Percentiles rank a stretch among this genome's conserved stretches.
Evolutionary conservation across 2,329 filamentous ascomycete species (phyloP).

Genomic region (Ploettnerulaceae sp.): DNA sequence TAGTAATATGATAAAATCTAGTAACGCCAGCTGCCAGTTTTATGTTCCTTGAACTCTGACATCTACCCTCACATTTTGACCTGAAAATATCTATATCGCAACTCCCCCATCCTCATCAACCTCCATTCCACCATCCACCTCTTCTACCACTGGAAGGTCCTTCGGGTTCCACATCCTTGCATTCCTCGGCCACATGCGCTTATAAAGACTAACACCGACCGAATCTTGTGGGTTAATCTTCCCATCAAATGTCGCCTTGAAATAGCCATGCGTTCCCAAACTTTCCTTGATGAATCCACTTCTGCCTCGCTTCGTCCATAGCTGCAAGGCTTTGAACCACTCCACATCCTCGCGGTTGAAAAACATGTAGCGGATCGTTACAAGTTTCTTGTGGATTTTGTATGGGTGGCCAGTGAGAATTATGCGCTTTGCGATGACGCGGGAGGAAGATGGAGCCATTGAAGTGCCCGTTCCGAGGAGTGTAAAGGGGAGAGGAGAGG

Average conservation of each 20-base stretch:
- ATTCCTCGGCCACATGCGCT: constrained; percentile 74
- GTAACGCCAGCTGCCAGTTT: neutral
- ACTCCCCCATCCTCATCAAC: constrained; percentile 13
- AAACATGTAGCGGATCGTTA: constrained; percentile 99
- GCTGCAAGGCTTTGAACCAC: constrained; percentile 94
- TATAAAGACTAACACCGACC: constrained; percentile 84
- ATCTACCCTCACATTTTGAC: neutral
- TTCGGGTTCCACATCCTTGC: constrained; percentile 41
- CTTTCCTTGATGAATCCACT: constrained; percentile 91
- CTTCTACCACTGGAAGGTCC: constrained; percentile 11
- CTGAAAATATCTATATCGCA: constrained; percentile 4
- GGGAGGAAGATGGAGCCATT: constrained; percentile 67
- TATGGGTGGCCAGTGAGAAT: constrained; percentile 94
- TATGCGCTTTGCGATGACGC: constrained; percentile 89
- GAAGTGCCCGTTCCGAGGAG: constrained; percentile 85
- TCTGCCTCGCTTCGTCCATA: constrained; percentile 88
- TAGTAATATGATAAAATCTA: too few relatives aligned
- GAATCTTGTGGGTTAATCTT: constrained; percentile 95
- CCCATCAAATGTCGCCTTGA: constrained; percentile 97
- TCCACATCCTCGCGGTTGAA: constrained; percentile 93
- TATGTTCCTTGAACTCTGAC: neutral
- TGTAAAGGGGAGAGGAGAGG: constrained; percentile 49
- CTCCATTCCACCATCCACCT: constrained; percentile 20
- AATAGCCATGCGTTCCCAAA: constrained; percentile 97
- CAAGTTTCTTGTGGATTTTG: constrained; percentile 97